These are phyloP conservation scores for Allomyces macrogynus DNA, from an alignment of 192 early-diverging fungal genomes.

Conservation along the genomic window DNA sequence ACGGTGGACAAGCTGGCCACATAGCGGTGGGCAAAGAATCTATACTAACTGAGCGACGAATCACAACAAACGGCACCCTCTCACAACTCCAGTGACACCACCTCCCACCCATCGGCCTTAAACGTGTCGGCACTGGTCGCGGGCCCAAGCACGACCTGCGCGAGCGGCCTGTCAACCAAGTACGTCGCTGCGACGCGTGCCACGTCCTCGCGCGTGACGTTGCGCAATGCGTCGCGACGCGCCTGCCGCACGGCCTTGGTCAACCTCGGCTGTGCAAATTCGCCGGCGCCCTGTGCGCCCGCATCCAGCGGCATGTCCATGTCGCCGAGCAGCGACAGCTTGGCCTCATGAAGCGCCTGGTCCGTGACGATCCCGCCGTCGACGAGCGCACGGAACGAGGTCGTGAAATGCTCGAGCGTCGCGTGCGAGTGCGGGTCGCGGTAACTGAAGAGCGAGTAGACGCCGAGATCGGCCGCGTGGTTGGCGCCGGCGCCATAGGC, in stretches of 20 bases:
- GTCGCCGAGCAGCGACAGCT: conserved; percentile 68
- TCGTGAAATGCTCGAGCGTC: conserved; percentile 49
- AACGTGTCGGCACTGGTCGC: background rate
- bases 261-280: conserved; percentile 44
- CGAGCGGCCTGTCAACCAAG: background rate
- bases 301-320: conserved; percentile 69
- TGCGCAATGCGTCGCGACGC: background rate
- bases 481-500: conserved; percentile 83
- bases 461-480: conserved; percentile 49
- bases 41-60: no score
- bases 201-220: background rate
- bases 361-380: conserved; percentile 17
- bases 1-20: no score
- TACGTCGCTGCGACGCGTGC: background rate
- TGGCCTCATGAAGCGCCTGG: conserved; percentile 71
- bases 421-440: conserved; percentile 62
- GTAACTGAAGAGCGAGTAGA: conserved; percentile 81
- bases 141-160: background rate
- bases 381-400: conserved; percentile 43
- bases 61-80: no score
- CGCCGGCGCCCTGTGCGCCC: conserved; percentile 62
- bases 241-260: conserved; percentile 64
- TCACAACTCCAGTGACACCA: background rate
- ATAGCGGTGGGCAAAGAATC: no score
- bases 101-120: background rate